These are phyloP conservation scores for Apophysomyces variabilis DNA, from an alignment of 371 early-diverging fungal species.

Conservation along the genomic window DNA sequence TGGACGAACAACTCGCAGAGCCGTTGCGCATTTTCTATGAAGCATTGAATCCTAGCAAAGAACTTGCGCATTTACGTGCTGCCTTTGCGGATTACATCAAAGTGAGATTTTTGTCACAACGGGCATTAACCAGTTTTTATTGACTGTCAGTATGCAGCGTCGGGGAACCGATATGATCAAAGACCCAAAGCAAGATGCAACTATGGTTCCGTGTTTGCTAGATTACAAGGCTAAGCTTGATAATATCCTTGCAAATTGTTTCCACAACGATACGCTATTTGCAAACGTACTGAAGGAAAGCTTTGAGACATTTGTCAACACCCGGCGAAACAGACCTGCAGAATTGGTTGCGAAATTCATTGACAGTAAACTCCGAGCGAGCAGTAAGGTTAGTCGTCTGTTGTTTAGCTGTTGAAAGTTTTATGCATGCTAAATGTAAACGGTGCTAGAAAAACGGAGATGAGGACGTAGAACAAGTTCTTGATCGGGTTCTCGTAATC, in stretches of 20 bases:
- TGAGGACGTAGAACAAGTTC: conserved; percentile 62
- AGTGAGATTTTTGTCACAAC: conserved; percentile 14
- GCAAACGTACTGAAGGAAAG: conserved; percentile 76
- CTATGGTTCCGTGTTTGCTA: conserved; percentile 70
- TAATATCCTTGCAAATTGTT: conserved; percentile 61
- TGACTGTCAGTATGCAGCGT: conserved; percentile 12
- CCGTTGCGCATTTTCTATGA: conserved; percentile 65
- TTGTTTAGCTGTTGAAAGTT: neutral
- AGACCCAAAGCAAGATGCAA: conserved; percentile 32
- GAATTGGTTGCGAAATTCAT: conserved; percentile 87
- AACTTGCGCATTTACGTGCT: conserved; percentile 16
- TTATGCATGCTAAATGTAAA: neutral
- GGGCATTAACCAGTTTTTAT: neutral
- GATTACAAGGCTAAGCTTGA: conserved; percentile 73
- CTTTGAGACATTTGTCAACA: conserved; percentile 88
- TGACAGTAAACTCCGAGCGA: conserved; percentile 62
- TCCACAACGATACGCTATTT: conserved; percentile 64
- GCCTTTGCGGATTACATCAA: conserved; percentile 46
- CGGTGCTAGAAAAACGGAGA: conserved; percentile 52
- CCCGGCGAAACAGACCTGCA: conserved; percentile 84
- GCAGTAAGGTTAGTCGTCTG: conserved; percentile 41
- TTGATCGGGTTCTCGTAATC: conserved; percentile 77
- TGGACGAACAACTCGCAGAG: conserved; percentile 56
- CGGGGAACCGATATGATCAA: conserved; percentile 33
- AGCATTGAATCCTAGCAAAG: conserved; percentile 23